Evolutionary conservation across 2,329 filamentous ascomycete species (phyloP), one percentile per base, ranked within the genome.

Genomic region (Berkeleyomyces rouxiae): DNA sequence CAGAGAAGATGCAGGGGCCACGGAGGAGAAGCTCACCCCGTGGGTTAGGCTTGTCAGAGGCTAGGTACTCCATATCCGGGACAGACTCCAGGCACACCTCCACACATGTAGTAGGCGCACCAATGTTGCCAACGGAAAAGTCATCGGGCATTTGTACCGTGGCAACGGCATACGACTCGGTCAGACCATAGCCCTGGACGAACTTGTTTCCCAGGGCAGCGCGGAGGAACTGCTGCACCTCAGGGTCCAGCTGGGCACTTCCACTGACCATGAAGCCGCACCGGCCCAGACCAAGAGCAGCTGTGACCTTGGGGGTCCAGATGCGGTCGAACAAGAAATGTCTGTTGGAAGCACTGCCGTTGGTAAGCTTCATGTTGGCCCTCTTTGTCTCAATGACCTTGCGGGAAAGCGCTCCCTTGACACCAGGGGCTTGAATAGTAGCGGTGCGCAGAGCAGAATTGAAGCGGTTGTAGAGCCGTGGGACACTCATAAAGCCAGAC

Each of bases 1-100:
- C 88, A 61, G 76, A 77, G 79, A 97, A 96, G 62, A 91, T 77
- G 66, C 81, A 81, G n/a, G 84, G 82, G 0, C 91, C 90, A 51
- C 92, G 84, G 60, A 97, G 74, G 31, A 96, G 79, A 39, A 99
- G 78, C 75, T 99, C 93, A 62, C 93, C 93, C 42, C 93, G 88
- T 2, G 93, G 90, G 71, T 87, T 79, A 3, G 93, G 93, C 77
- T 87, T 89, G 77, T 99, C 92, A 7, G 87, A 85, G 58, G 87
- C 83, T 0, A 85, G 80, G 76, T 99, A 99, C 63, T 96, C 92
- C 80, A 96, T 92, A 66, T 97, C 92, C 1, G 92, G 91, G 5
- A 95, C 87, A 61, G 91, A 95, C 71, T 86, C 78, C 63, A 96
- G 79, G 72, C 91, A 95, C 58, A 85, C 76, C 76, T 99, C 93